Evolutionary conservation across 495 filamentous ascomycete genomes (phyloP), one percentile per base, ranked within the genome.

Genomic region (Umbilicaria muhlenbergii): DNA sequence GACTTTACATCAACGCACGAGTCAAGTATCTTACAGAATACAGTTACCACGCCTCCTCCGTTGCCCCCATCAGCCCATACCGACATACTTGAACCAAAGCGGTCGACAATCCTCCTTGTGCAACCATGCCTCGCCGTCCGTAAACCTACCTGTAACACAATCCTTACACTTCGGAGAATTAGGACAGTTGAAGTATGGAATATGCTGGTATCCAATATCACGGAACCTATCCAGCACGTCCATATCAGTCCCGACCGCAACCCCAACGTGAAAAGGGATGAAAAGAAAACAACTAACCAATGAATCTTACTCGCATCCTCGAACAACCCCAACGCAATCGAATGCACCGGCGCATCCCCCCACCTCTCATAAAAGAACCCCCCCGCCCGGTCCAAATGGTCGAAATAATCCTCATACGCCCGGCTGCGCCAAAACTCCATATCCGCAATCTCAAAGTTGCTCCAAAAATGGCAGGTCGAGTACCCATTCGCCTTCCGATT

Each of bases 381-480:
- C 31, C 92, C 92, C 0, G 86, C 81, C 16, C 83, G 76, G 63
- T 99, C 92, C 31, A 99, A 67, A 58, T 95, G 85, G 58, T 94
- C 79, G 64, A 99, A 99, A 59, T 95, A 99, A 41, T 86, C 84
- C 58, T 89, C 81, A 59, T 99, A 99, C 40, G 74, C 71, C 59
- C 87, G 75, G 52, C 86, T 81, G 11, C 92, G 71, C 86, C 88
- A 99, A 66, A 99, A 95, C 47, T 72, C 75, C 75, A 99, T 77
- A 58, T 94, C 87, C 32, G 77, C 92, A 52, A 99, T 92, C 64
- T 99, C 92, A 55, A 99, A 99, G 64, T 99, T 99, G 46, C 78
- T 86, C 92, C 92, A 99, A 69, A 99, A 99, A 63, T 99, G 92
- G 60, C 92, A 99, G n/a, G 92, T 98, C 11, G 84, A 91, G 69